These are phyloP conservation scores for Fraxinus excelsior DNA, from an alignment of 257 asterid species.

Conservation along the genomic window DNA sequence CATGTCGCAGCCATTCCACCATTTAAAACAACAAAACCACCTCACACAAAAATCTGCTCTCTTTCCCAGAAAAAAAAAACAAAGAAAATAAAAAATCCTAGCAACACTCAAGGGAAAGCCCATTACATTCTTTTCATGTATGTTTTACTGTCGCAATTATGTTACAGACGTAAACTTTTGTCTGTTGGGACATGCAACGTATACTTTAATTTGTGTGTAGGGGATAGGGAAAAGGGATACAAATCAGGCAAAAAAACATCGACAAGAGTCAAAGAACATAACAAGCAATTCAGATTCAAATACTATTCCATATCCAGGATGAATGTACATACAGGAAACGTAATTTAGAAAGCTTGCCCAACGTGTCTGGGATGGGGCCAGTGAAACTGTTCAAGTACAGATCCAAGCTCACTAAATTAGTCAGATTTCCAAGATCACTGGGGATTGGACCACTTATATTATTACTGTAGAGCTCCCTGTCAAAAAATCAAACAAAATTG, in stretches of 20 bases:
- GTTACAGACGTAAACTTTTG: background rate
- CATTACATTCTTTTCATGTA: background rate
- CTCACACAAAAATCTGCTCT: background rate
- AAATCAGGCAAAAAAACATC: background rate
- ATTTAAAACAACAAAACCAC: background rate
- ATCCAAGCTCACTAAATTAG: slow-evolving; percentile 98
- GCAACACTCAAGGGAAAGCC: background rate
- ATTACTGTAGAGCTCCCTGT: slow-evolving; percentile 94
- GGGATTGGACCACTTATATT: slow-evolving; percentile 88
- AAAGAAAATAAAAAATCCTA: background rate
- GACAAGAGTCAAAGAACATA: background rate
- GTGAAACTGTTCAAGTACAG: slow-evolving; percentile 84
- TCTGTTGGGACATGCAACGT: background rate
- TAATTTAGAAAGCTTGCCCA: slow-evolving; percentile 84
- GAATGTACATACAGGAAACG: slow-evolving; percentile 82
- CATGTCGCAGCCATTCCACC: background rate
- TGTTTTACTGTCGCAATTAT: background rate
- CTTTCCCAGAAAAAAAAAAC: background rate
- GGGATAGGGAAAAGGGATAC: background rate
- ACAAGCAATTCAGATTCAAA: slow-evolving; percentile 1
- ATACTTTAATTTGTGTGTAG: background rate
- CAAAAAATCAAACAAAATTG: slow-evolving; percentile 19
- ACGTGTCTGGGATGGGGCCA: slow-evolving; percentile 85
- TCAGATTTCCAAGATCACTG: slow-evolving; percentile 84
- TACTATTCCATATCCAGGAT: slow-evolving; percentile 27